Conservation (phyloP, 2,329 filamentous ascomycete genomes). For the Fusarium sp. region DNA sequence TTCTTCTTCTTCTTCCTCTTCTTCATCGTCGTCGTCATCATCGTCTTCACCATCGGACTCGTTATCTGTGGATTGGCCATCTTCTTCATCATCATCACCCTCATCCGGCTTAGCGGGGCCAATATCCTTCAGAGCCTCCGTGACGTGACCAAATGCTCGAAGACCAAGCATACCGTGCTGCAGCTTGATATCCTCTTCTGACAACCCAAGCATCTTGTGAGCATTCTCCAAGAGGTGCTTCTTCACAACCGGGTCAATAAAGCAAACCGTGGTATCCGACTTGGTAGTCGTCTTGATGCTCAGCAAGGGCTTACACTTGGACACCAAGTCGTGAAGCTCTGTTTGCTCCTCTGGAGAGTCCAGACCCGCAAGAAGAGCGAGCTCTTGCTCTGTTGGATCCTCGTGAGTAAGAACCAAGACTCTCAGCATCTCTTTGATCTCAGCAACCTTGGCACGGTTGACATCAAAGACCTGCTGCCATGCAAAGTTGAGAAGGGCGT, state of each 20-base stretch:
- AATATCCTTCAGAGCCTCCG: constrained; percentile 48
- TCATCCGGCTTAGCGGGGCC: constrained; percentile 34
- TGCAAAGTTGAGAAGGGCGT: constrained; percentile 49
- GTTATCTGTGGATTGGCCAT: constrained; percentile 22
- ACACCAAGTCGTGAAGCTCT: constrained; percentile 49
- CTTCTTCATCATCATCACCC: neutral
- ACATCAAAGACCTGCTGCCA: constrained; percentile 51
- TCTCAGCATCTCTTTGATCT: constrained; percentile 55
- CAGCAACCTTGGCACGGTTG: constrained; percentile 47
- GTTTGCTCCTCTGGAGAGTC: constrained; percentile 45
- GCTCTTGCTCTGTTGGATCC: constrained; percentile 52
- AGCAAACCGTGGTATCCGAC: constrained; percentile 28
- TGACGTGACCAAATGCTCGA: constrained; percentile 51
- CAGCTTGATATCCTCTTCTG: constrained; percentile 51
- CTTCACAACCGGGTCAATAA: constrained; percentile 46
- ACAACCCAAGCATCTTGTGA: constrained; percentile 46
- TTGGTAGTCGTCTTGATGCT: constrained; percentile 34
- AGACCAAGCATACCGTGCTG: constrained; percentile 55
- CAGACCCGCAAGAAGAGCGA: constrained; percentile 51
- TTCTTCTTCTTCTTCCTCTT: constrained; percentile 16
- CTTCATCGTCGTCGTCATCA: constrained; percentile 14
- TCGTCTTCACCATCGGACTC: constrained; percentile 14
- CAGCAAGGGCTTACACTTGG: constrained; percentile 53
- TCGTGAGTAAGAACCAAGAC: constrained; percentile 54
- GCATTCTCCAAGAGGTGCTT: constrained; percentile 53